Base-by-base conservation (phyloP, 345 rosid genomes). In the Noccaea bulbosa region DNA sequence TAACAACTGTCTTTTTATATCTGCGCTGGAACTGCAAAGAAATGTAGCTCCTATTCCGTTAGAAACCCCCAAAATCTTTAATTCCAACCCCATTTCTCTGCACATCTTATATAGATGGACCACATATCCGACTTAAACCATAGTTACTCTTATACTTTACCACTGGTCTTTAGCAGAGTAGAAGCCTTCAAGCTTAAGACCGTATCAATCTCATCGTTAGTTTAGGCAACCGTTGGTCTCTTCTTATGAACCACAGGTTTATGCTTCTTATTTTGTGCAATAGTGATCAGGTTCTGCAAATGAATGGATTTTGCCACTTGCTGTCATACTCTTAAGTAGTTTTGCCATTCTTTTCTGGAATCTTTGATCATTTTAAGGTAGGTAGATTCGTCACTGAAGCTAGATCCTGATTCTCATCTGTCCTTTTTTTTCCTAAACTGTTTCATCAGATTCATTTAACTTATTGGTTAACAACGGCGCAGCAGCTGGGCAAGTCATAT, bases 401-500 rank as follows among this genome's bases (percentile, higher is more conserved):
- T 5, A 37, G 35, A 22, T 50, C 52, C 15, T 50, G 40, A 40
- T 64, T 56, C 43, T 41, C 22, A 34, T 34, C 5, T 5, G 0
- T 37, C 46, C 7, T 27, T 12, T 2, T 27, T 27, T 27, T 20
- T 20, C 0, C 12, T 2, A 7, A 48, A 49, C 16, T 33, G 5
- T 52, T 77, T 78, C 82, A 43, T 52, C 73, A 93, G 98, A 93
- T 86, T 91, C 98, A 48, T 93, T 88, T 84, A 91, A 93, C 81
- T 83, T 93, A 73, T 75, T 93, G 80, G 94, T 93, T 76, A 93
- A 93, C 73, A 91, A 87, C 45, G 98, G 98, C 60, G 89, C 86
- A 49, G 85, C 98, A 74, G 98, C 98, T 32, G 98, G 98, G 49
- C 98, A 93, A 78, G 94, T 93, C 62, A 79, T 93, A 70, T 93